Base-by-base conservation (phyloP, 2,329 filamentous ascomycete genomes). In the Leptographium galeiforme region DNA sequence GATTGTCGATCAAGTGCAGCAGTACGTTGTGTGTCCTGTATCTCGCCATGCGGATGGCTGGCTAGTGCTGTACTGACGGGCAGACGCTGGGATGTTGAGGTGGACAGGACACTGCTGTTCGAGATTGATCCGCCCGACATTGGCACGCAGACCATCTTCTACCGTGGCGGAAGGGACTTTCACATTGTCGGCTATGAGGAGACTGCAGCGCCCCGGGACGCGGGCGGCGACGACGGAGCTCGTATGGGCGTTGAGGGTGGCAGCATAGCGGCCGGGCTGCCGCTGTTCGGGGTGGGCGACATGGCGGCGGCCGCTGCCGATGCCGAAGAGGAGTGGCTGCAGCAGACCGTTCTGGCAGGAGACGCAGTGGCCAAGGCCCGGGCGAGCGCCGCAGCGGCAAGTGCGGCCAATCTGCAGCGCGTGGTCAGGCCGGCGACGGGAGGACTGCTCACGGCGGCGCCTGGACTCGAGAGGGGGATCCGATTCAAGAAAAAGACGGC, bases 111-210 rank as follows among this genome's bases (percentile, higher is more conserved):
- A n/a, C 82, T 89, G 54, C 77, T 97, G 18, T 95, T 95, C 68
- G 81, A 84, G 58, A 77, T 97, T 53, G 89, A 89, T 1, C 87
- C 89, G 4, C 94, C 91, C 0, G 93, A 97, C 69, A 91, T 89
- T 16, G 82, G 93, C 55, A 97, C 90, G n/a, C 84, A 96, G 60
- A 95, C 89, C 33, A 83, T 93, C 34, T 98, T 98, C 67, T 85
- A 83, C 46, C 79, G 93, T 53, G 89, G 95, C 68, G 93, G 93
- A 7, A 76, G 97, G 14, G 89, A 97, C 68, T 93, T 93, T 25
- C 80, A 85, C 51, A 91, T 98, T 30, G 95, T 88, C 10, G 90
- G 90, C 50, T 97, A 98, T 68, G 86, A 84, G 64, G 93, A 96
- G 66, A 87, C 97, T 50, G 96, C 93, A 1, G 82, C 97, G 10